Percentiles rank a stretch among this genome's conserved stretches.
phyloP scores from a whole-genome alignment of 1,139 yeast genomes.

The Protomyces lactucae-debilis region DNA sequence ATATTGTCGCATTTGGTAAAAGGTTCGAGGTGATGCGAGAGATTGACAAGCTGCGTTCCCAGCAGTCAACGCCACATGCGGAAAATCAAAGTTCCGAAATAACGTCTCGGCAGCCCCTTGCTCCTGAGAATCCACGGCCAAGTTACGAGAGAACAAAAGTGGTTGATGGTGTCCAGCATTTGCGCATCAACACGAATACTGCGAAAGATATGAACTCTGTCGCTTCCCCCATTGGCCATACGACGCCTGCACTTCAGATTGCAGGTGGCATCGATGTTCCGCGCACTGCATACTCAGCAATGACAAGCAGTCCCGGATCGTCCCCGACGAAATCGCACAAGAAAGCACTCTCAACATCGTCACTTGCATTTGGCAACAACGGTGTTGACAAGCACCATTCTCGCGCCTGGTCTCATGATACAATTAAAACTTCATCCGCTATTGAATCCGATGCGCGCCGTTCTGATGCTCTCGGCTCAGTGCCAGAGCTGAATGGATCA shows the following conservation, averaged over 20 bases:
- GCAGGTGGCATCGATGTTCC: not conserved
- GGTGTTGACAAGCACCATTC: conserved; percentile 12
- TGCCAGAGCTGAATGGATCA: conserved; percentile 19
- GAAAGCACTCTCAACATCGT: conserved; percentile 18
- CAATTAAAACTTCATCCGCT: conserved; percentile 4
- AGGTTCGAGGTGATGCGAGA: conserved; percentile 87
- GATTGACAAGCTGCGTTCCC: conserved; percentile 57
- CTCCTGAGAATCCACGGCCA: not conserved
- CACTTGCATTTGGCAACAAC: not conserved
- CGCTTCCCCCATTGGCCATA: not conserved
- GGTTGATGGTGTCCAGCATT: not conserved
- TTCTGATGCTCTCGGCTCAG: conserved; percentile 13
- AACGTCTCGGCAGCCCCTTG: not conserved
- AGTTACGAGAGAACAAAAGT: not conserved
- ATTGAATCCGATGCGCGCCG: not conserved
- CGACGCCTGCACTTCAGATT: not conserved
- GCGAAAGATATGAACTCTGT: not conserved
- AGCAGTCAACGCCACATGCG: not conserved
- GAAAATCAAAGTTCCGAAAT: not conserved
- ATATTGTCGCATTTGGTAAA: conserved; percentile 88
- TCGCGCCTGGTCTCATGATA: conserved; percentile 23
- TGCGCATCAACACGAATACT: not conserved
- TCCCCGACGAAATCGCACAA: not conserved
- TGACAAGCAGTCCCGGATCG: not conserved
- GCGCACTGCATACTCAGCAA: not conserved